Percentiles rank a stretch among this genome's conserved stretches.
These are phyloP conservation scores for Clavaria fumosa DNA, from an alignment of 768 basidiomycete species.

Conservation along the genomic window DNA sequence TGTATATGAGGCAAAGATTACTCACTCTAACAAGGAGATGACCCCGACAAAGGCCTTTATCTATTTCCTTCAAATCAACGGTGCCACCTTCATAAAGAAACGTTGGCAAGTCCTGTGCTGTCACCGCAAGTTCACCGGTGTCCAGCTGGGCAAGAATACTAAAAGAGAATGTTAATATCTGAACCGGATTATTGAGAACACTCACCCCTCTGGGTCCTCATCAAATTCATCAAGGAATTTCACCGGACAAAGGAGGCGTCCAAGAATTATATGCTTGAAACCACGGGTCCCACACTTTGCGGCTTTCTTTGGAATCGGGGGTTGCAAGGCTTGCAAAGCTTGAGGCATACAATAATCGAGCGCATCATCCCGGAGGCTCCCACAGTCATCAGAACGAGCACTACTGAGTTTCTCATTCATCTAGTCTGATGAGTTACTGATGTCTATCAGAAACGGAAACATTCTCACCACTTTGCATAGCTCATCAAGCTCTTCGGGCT, in stretches of 20 bases:
- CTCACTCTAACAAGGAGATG: slow-evolving; percentile 7
- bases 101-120: not conserved
- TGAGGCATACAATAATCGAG: slow-evolving; percentile 5
- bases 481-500: not conserved
- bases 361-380: slow-evolving; percentile 3
- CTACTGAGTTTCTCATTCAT: not conserved
- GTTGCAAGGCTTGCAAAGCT: not conserved
- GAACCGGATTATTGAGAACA: not conserved
- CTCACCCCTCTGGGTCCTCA: not conserved
- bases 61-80: slow-evolving; percentile 5
- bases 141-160: not conserved
- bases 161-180: not conserved
- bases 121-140: not conserved
- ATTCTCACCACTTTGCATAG: not conserved
- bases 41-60: slow-evolving; percentile 4
- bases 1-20: not conserved
- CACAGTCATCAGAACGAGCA: slow-evolving; percentile 4
- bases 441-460: not conserved
- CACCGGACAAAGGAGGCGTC: slow-evolving; percentile 5
- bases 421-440: not conserved
- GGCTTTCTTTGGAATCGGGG: slow-evolving; percentile 7
- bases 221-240: slow-evolving; percentile 5
- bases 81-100: not conserved
- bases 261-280: slow-evolving; percentile 6
- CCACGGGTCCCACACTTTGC: slow-evolving; percentile 2